Evolutionary conservation across 768 basidiomycete species (phyloP).

Genomic region (Lactarius hengduanensis): DNA sequence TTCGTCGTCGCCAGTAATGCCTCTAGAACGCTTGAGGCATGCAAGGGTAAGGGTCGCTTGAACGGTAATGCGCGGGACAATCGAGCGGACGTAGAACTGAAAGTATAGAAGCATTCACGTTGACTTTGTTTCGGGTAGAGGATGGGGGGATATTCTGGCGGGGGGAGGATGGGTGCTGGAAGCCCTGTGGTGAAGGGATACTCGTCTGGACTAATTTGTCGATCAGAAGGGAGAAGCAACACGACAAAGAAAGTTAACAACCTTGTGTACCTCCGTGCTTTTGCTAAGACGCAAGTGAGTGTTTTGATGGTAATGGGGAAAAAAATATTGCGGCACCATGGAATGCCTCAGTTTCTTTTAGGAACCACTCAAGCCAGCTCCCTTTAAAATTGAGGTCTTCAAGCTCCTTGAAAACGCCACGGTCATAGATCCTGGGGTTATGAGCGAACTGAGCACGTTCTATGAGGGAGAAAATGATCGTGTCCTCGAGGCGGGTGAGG

Average conservation of each 20-base stretch:
- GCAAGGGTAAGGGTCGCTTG: slow-evolving; percentile 67
- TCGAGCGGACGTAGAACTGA: slow-evolving; percentile 84
- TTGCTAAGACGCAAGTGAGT: slow-evolving; percentile 56
- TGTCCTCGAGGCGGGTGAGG: slow-evolving; percentile 90
- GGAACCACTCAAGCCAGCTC: slow-evolving; percentile 97
- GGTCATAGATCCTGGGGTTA: slow-evolving; percentile 85
- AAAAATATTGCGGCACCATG: slow-evolving; percentile 63
- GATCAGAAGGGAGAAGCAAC: background rate
- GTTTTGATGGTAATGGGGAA: background rate
- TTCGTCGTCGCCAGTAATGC: slow-evolving; percentile 65
- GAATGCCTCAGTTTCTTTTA: slow-evolving; percentile 92
- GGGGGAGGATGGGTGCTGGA: slow-evolving; percentile 76
- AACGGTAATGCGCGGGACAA: slow-evolving; percentile 87
- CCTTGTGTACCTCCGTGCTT: slow-evolving; percentile 95
- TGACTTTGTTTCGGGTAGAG: slow-evolving; percentile 80
- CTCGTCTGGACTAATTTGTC: slow-evolving; percentile 80
- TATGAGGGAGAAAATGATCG: slow-evolving; percentile 97
- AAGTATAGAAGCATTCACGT: slow-evolving; percentile 83
- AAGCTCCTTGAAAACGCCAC: slow-evolving; percentile 77
- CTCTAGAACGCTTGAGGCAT: slow-evolving; percentile 60
- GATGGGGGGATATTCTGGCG: slow-evolving; percentile 70
- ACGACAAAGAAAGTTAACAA: slow-evolving; percentile 34
- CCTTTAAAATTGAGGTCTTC: slow-evolving; percentile 71
- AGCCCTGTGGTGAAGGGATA: slow-evolving; percentile 88
- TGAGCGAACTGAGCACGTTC: slow-evolving; percentile 97